Evolutionary conservation across 2,329 filamentous ascomycete genomes (phyloP).

Genomic region (Fusarium neocosmosporiellum): DNA sequence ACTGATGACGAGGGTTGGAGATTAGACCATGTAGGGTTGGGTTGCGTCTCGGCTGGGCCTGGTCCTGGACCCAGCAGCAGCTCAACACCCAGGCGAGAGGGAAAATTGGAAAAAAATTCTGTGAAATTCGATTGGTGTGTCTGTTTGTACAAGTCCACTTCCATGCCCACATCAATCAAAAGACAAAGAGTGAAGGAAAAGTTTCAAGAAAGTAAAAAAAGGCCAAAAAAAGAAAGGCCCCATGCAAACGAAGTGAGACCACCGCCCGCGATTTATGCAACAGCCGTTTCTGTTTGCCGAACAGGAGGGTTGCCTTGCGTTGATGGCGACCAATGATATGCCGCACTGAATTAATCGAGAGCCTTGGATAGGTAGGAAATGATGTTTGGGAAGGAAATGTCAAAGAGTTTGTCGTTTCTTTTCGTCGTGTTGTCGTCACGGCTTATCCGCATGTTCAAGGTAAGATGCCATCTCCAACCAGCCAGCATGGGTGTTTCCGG

Average conservation of each 20-base stretch:
- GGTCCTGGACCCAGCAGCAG: neutral
- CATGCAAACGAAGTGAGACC: slow-evolving; percentile 10
- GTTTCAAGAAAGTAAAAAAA: slow-evolving; percentile 8
- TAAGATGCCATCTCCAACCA: slow-evolving; percentile 1
- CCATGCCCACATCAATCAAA: slow-evolving; percentile 41
- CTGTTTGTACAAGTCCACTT: slow-evolving; percentile 44
- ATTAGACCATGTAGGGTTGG: slow-evolving; percentile 39
- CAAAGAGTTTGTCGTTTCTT: slow-evolving; percentile 16
- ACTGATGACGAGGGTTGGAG: slow-evolving; percentile 33
- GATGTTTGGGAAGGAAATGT: slow-evolving; percentile 9
- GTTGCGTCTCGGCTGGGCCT: slow-evolving; percentile 19
- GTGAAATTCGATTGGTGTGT: slow-evolving; percentile 46
- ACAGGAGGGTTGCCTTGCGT: slow-evolving; percentile 1
- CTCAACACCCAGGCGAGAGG: slow-evolving; percentile 17
- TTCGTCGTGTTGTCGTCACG: slow-evolving; percentile 21
- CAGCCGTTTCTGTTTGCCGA: slow-evolving; percentile 8
- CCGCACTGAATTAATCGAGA: slow-evolving; percentile 22
- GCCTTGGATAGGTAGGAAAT: slow-evolving; percentile 16
- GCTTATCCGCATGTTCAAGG: slow-evolving; percentile 19
- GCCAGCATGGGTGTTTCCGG: slow-evolving; percentile 4
- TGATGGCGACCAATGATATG: slow-evolving; percentile 6
- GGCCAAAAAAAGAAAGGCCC: slow-evolving; percentile 8
- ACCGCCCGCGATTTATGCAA: slow-evolving; percentile 17
- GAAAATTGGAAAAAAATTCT: slow-evolving; percentile 23
- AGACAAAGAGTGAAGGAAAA: slow-evolving; percentile 13